These are phyloP conservation scores for Astragalus glycyphyllos DNA, from an alignment of 306 rosid genomes.

Conservation along the genomic window DNA sequence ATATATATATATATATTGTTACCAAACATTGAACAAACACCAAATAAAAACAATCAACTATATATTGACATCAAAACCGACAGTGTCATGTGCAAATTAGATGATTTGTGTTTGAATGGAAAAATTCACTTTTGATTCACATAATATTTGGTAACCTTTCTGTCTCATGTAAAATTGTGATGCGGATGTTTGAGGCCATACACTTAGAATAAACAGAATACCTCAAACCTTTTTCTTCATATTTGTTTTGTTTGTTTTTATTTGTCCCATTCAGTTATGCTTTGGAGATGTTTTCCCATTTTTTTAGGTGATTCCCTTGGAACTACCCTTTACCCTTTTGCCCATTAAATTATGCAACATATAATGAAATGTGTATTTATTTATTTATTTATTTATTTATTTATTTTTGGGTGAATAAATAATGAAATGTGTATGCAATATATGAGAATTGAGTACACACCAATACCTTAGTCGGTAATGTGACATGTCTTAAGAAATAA, in stretches of 20 bases:
- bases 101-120: slow-evolving; percentile 41
- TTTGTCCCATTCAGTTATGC: slow-evolving; percentile 43
- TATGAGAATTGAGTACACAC: slow-evolving; percentile 1
- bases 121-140: slow-evolving; percentile 35
- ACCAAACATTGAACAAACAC: slow-evolving; percentile 30
- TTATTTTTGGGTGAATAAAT: not conserved
- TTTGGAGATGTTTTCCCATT: slow-evolving; percentile 19
- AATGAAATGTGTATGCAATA: not conserved
- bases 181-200: slow-evolving; percentile 46
- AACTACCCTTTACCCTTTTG: slow-evolving; percentile 20
- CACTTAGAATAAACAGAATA: slow-evolving; percentile 27
- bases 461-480: not conserved
- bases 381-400: too few relatives aligned
- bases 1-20: too few relatives aligned
- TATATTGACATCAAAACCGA: slow-evolving; percentile 56
- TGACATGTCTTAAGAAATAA: not conserved
- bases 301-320: slow-evolving; percentile 27
- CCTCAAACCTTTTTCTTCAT: slow-evolving; percentile 27
- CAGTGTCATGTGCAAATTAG: slow-evolving; percentile 59
- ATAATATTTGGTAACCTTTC: slow-evolving; percentile 28
- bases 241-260: slow-evolving; percentile 39
- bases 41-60: slow-evolving; percentile 25
- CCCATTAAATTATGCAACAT: slow-evolving; percentile 28
- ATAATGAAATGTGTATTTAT: not conserved
- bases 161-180: slow-evolving; percentile 49